A percentile compares a stretch with the other conserved stretches of the same genome.
Evolutionary conservation across 148 eudicot species (phyloP).

Genomic region (Rhododendron kiyosumense): DNA sequence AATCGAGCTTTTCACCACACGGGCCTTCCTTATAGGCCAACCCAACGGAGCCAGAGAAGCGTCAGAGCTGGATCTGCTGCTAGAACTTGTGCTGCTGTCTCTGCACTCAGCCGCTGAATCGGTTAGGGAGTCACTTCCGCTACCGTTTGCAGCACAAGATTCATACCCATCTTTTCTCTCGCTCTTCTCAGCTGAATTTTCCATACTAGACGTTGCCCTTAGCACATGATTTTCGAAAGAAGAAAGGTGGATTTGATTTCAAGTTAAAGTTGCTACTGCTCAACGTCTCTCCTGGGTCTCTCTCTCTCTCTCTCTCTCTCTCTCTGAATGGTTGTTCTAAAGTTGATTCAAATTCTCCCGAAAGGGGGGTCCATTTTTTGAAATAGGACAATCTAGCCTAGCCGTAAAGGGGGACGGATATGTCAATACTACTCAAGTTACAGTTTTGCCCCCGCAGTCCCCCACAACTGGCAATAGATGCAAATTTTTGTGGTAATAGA

Average conservation of each 20-base stretch:
- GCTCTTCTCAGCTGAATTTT: constrained; percentile 18
- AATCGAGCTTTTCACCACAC: constrained; percentile 21
- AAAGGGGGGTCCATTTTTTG: not conserved
- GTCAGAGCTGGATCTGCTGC: constrained; percentile 47
- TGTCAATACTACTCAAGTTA: not conserved
- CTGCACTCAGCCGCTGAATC: constrained; percentile 1
- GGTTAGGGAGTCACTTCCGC: constrained; percentile 13
- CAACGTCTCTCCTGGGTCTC: not conserved
- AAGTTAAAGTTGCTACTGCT: not conserved
- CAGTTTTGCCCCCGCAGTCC: not conserved
- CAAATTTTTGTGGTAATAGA: no score
- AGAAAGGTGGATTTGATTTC: not conserved
- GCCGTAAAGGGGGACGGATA: not conserved
- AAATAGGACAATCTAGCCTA: not conserved
- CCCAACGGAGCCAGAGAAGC: constrained; percentile 53
- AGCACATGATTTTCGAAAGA: not conserved
- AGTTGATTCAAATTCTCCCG: not conserved
- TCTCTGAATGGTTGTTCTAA: not conserved
- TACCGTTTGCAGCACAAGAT: constrained; percentile 20
- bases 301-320: not conserved
- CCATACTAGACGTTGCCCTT: constrained; percentile 18
- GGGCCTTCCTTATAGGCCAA: constrained; percentile 77
- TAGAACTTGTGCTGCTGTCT: constrained; percentile 32
- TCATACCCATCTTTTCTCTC: constrained; percentile 28
- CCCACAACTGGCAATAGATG: no score